Base-by-base conservation (phyloP, 2,329 filamentous ascomycete species). In the Exophiala mesophila region DNA sequence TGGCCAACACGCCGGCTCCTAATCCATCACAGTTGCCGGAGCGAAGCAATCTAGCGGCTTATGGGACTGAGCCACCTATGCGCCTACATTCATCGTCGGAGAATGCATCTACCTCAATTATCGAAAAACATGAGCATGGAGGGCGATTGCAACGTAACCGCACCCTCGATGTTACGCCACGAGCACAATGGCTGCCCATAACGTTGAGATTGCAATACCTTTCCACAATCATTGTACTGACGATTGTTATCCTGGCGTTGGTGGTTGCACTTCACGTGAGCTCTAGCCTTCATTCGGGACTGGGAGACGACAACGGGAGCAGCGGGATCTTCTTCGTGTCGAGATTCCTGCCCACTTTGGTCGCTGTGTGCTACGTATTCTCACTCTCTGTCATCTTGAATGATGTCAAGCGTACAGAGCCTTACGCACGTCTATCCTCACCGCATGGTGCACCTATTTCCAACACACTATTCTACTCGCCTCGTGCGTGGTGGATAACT, bases 351-450 rank as follows among this genome's bases (percentile, higher is more conserved):
- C 57, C 57, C 1, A 59, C 57, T 18, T 5, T 56, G n/a, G 44
- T 59, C 20, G 40, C 54, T 6, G 57, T 59, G 2, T 24, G 58
- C 4, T 59, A 55, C 16, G 29, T 51, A n/a, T 53, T 58, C 34
- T 10, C 58, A n/a, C 45, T 47, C 0, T 16, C 48, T 1, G 35
- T 56, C 10, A 15, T 59, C 1, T 45, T 58, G 4, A 34, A 54
- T 0, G 57, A 59, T 40, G 43, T 59, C 4, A 53, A 57, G 10
- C 49, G 57, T 1, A 59, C 57, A 0, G 57, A 59, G 18, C 50
- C 57, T 1, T 59, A 41, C 42, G 53, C 57, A 12, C 45, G 51
- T 4, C 26, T 35, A 13, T 31, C 29, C 5, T 31, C 29, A 6
- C 29, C 5, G 17, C n/a, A 12, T 6, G 29, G 29, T 6, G 29